Evolutionary conservation across 1,284 basidiomycete species (phyloP), one percentile per base, ranked within the genome.

Genomic region (Pascua sp.): DNA sequence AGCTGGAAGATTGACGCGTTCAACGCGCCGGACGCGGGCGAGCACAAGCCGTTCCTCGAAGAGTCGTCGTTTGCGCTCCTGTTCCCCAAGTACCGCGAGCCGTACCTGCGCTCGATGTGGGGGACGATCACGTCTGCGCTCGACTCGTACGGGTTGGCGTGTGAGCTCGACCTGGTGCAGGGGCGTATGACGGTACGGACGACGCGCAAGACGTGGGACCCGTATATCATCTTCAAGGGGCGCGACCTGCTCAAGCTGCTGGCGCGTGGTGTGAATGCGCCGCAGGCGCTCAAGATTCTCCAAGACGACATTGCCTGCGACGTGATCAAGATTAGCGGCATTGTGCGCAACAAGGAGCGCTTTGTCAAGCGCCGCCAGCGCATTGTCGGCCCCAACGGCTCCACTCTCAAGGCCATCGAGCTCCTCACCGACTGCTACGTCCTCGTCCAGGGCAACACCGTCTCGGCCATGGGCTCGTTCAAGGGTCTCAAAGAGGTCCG

Each of bases 81-180:
- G 9, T 99, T 99, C 77, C 96, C 96, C 37, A 98, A 97, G 78
- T 98, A 98, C 74, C 85, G 96, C 57, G 95, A 99, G 83, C 91
- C 90, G 66, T 98, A 98, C 72, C 80, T 99, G 49, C 85, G 92
- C 54, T 91, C 96, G 76, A 87, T 91, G 52, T 99, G 96, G 95
- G 87, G 88, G 63, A 87, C 88, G 10, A 90, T 97, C n/a, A 96
- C 93, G 0, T 83, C 84, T 51, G 85, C 90, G 7, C 78, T 98
- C 46, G 93, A 97, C 48, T 71, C 85, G 16, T 85, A 92, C 77
- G 91, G 90, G 11, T 80, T 98, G 43, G 84, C 87, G 17, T 98
- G 94, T 70, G 92, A 90, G 36, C 85, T 99, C 36, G 94, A 98
- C 79, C 80, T 99, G 56, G 87, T 99, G 41, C 91, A 98, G 64